phyloP scores from a whole-genome alignment of 2,329 filamentous ascomycete species.

The Amylocarpus encephaloides region DNA sequence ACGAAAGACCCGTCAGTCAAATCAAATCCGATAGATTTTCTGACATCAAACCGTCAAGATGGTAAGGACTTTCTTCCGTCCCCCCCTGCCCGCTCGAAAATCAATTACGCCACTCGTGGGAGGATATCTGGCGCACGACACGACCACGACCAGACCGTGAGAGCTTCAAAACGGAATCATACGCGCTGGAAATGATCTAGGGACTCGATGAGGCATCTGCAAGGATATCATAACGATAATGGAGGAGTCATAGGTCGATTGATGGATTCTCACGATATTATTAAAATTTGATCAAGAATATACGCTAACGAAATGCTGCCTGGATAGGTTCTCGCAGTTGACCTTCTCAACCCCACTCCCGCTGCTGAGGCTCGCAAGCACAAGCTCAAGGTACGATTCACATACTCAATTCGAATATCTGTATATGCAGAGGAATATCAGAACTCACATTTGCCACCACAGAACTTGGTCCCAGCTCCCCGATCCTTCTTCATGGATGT shows the following conservation, averaged over 20 bases:
- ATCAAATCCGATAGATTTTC: constrained; percentile 30
- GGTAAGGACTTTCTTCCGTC: constrained; percentile 47
- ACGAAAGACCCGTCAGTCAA: constrained; percentile 33
- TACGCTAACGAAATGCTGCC: constrained; percentile 42
- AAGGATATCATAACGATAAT: constrained; percentile 4
- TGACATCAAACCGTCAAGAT: constrained; percentile 56
- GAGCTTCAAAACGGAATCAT: constrained; percentile 7
- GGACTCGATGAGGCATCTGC: background rate
- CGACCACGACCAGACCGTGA: constrained; percentile 6
- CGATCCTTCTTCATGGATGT: constrained; percentile 99
- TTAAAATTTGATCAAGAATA: constrained; percentile 12
- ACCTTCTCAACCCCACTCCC: constrained; percentile 98
- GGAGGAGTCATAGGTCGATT: constrained; percentile 21
- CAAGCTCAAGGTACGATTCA: constrained; percentile 91
- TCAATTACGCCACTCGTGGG: constrained; percentile 19
- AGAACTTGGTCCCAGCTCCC: constrained; percentile 91
- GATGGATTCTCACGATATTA: constrained; percentile 14
- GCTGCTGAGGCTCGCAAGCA: constrained; percentile 99
- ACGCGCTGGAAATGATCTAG: constrained; percentile 2
- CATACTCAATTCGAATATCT: constrained; percentile 5
- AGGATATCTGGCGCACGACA: constrained; percentile 28
- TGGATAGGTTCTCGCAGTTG: constrained; percentile 95
- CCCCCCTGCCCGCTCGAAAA: constrained; percentile 9
- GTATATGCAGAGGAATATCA: constrained; percentile 3
- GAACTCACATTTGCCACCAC: constrained; percentile 20